Base-by-base conservation (phyloP, 805 yeast genomes). In the Saccharomyces eubayanus region DNA sequence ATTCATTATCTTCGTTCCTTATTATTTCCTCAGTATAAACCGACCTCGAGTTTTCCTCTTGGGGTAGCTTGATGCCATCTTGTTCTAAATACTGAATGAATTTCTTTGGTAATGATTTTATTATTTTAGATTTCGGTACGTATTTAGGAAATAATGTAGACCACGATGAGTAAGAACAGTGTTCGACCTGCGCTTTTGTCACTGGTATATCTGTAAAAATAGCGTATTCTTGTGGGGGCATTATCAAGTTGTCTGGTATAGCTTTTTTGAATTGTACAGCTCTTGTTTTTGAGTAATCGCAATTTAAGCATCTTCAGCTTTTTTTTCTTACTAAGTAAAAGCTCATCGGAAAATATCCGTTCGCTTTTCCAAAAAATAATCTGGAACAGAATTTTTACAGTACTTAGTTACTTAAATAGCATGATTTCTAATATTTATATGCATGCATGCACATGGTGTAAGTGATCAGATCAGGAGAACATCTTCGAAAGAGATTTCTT, bases 401-500 rank as follows among this genome's bases (percentile, higher is more conserved):
- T 16, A 16, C 43, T 36, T 36, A 36, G 9, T 16, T 36, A 36
- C 10, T 36, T 16, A 36, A 21, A 21, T 21, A 16, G 24, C 9
- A 16, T 16, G 10, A 36, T 21, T 36, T 36, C 20, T 16, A 11
- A 16, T 36, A 6, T 36, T 6, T 45, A 20, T 20, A 45, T 6
- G 14, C 20, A 45, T n/a, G 28, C n/a, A 21, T 12, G 20, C 29
- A 24, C n/a, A 46, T 46, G 6, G 21, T 46, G 28, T 20, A 46
- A 24, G 48, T 46, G 3, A 28, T 53, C 59, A 72, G 3, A 28
- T 53, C 59, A 72, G 5, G 62, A 52, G 59, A 87, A 87, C 74
- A 87, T 82, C 67, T 85, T 87, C 53, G 87, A 74, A 74, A 84
- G 78, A 1, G 90, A 88, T 61, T 83, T 84, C 73, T 82, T 86